phyloP scores from a whole-genome alignment of 352 stramenopile species.

The Phytophthora megakarya region DNA sequence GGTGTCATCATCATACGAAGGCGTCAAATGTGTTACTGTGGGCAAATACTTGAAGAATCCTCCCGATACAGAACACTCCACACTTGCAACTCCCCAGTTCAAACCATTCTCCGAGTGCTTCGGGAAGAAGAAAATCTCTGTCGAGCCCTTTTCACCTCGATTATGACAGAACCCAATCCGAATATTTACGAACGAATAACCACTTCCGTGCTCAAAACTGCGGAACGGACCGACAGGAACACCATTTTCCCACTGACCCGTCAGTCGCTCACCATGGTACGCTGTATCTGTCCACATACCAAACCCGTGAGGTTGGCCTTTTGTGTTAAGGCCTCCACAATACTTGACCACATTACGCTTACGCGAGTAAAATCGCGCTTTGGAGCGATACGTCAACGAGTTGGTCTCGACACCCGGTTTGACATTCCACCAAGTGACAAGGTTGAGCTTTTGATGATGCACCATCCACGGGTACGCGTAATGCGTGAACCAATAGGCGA shows the following conservation, averaged over 20 bases:
- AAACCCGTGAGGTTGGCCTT: conserved; percentile 62
- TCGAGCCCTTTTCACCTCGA: conserved; percentile 37
- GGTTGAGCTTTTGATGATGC: conserved; percentile 46
- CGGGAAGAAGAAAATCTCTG: conserved; percentile 54
- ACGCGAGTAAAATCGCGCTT: conserved; percentile 48
- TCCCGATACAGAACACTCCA: conserved; percentile 78
- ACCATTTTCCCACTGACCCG: conserved; percentile 72
- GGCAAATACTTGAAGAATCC: conserved; percentile 78
- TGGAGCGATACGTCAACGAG: conserved; percentile 53
- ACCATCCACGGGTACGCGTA: conserved; percentile 72
- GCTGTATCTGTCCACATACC: conserved; percentile 76
- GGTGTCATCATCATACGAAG: conserved; percentile 37
- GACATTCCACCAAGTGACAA: conserved; percentile 55
- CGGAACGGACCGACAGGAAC: conserved; percentile 75
- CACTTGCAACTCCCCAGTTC: conserved; percentile 79
- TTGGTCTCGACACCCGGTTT: conserved; percentile 50
- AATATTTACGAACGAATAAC: conserved; percentile 80
- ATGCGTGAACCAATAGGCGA: conserved; percentile 64
- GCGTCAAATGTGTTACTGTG: conserved; percentile 57
- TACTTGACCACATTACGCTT: conserved; percentile 66
- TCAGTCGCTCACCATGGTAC: conserved; percentile 75
- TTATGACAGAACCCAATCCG: conserved; percentile 72
- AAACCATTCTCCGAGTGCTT: conserved; percentile 48
- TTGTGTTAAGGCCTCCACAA: conserved; percentile 60
- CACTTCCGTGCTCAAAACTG: conserved; percentile 74